Evolutionary conservation across 2,329 filamentous ascomycete species (phyloP).

Genomic region (Harringtonia aguacate): DNA sequence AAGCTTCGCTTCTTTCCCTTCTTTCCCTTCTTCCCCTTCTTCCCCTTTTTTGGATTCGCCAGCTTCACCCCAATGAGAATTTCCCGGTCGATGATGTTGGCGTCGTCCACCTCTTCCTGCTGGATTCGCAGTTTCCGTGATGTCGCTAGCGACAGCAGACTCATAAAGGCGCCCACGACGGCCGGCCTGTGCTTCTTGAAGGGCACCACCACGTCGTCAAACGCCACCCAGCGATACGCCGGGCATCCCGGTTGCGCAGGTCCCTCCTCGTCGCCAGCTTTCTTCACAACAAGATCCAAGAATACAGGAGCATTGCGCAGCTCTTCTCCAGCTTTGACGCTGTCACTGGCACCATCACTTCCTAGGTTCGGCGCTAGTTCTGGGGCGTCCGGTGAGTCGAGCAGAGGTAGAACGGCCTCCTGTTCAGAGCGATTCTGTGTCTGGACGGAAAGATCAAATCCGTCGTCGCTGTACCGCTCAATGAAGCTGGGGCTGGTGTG

Average conservation of each 20-base stretch:
- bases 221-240: constrained; percentile 8
- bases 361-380: not conserved
- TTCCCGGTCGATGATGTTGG: constrained; percentile 5
- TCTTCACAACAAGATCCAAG: constrained; percentile 3
- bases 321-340: constrained; percentile 2
- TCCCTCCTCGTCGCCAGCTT: constrained; percentile 1
- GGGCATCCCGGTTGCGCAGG: not conserved
- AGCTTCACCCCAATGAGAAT: constrained; percentile 8
- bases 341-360: not conserved
- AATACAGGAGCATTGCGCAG: constrained; percentile 3
- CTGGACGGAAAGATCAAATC: constrained; percentile 1
- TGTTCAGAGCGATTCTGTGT: not conserved
- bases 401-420: not conserved
- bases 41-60: too few species aligned
- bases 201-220: constrained; percentile 7
- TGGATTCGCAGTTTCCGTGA: constrained; percentile 6
- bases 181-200: constrained; percentile 4
- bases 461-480: constrained; percentile 12
- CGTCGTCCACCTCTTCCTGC: constrained; percentile 1
- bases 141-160: constrained; percentile 10
- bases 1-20: constrained; percentile 6
- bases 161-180: constrained; percentile 13
- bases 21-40: too few species aligned
- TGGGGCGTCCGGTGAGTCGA: not conserved
- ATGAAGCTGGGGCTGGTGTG: constrained; percentile 11